Percentiles rank a stretch among this genome's conserved stretches.
Conservation (phyloP, 805 yeast genomes). For the Candida nitratophila region DNA sequence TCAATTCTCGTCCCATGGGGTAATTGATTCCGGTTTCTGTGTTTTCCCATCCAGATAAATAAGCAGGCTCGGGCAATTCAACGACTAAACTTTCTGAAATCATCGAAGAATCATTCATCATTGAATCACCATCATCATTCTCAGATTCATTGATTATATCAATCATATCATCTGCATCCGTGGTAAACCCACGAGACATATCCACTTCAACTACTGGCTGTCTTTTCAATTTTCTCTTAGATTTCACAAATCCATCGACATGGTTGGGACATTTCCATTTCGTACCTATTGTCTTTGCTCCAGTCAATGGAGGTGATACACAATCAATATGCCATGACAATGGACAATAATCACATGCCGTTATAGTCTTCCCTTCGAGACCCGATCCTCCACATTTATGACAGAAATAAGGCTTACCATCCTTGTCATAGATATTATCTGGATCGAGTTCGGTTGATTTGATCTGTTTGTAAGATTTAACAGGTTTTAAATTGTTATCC, state of each 20-base stretch:
- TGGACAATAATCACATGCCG: conserved; percentile 78
- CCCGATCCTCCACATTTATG: conserved; percentile 72
- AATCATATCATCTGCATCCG: conserved; percentile 45
- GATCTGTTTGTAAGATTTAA: conserved; percentile 33
- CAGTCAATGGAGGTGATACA: conserved; percentile 63
- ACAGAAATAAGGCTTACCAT: conserved; percentile 66
- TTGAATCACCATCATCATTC: not conserved
- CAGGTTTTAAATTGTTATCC: conserved; percentile 52
- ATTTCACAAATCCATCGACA: conserved; percentile 42
- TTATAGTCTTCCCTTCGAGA: conserved; percentile 44
- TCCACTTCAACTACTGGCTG: conserved; percentile 49
- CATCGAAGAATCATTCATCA: not conserved
- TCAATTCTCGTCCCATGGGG: conserved; percentile 5
- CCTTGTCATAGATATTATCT: conserved; percentile 50
- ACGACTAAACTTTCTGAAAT: not conserved
- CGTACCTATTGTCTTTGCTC: conserved; percentile 63
- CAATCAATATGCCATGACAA: conserved; percentile 89
- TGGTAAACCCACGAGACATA: conserved; percentile 41
- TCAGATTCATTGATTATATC: conserved; percentile 35
- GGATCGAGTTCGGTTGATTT: conserved; percentile 47
- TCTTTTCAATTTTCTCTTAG: conserved; percentile 43
- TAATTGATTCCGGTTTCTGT: not conserved
- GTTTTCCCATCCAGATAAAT: not conserved
- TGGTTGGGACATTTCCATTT: conserved; percentile 95
- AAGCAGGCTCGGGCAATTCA: not conserved